Conservation (phyloP, 768 basidiomycete genomes). For the Roridomyces roridus region DNA sequence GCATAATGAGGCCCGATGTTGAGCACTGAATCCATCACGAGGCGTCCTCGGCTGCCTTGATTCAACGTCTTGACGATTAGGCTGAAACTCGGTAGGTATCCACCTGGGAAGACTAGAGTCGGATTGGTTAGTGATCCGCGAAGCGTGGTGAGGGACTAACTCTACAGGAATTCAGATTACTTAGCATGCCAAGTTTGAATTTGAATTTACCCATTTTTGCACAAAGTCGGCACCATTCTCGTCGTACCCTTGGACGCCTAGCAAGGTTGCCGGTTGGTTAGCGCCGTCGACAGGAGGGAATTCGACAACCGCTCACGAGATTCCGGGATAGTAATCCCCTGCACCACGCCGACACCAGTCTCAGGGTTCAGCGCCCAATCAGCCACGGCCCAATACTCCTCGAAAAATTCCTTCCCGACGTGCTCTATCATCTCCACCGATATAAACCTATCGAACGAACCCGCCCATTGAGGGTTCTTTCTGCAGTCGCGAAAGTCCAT, state of each 20-base stretch:
- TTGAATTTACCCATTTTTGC: slow-evolving; percentile 50
- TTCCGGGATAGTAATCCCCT: slow-evolving; percentile 63
- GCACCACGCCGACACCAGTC: slow-evolving; percentile 56
- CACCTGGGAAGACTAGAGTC: slow-evolving; percentile 63
- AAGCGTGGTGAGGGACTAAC: not conserved
- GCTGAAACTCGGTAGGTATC: slow-evolving; percentile 58
- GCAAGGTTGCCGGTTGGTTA: not conserved
- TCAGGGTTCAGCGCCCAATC: slow-evolving; percentile 54
- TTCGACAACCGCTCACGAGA: slow-evolving; percentile 37
- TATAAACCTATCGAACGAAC: slow-evolving; percentile 58
- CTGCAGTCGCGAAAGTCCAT: slow-evolving; percentile 54
- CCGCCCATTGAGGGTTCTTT: slow-evolving; percentile 52
- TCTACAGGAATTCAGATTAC: slow-evolving; percentile 1
- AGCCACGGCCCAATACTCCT: slow-evolving; percentile 53
- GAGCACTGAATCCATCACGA: slow-evolving; percentile 54
- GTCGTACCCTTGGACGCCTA: slow-evolving; percentile 40
- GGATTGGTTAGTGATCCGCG: slow-evolving; percentile 1
- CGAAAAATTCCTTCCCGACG: slow-evolving; percentile 56
- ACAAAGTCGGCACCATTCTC: slow-evolving; percentile 54
- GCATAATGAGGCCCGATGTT: slow-evolving; percentile 69
- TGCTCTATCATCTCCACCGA: slow-evolving; percentile 67
- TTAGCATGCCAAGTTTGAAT: not conserved
- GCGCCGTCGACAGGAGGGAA: too few species aligned
- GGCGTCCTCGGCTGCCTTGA: slow-evolving; percentile 19
- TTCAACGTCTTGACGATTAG: slow-evolving; percentile 45